phyloP scores from a whole-genome alignment of 192 early-diverging fungal species.

The Funneliformis mosseae region DNA sequence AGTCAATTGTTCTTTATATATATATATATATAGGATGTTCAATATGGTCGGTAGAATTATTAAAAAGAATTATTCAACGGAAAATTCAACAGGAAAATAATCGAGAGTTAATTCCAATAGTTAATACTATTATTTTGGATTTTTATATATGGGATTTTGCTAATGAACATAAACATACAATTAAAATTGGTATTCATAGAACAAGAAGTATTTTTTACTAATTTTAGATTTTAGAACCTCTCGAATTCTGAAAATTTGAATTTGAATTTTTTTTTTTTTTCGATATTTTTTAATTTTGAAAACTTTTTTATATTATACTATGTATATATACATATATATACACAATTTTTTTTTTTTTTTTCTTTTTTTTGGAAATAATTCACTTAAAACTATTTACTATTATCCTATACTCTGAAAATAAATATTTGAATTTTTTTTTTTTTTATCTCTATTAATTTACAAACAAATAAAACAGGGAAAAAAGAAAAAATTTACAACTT shows the following conservation, averaged over 20 bases:
- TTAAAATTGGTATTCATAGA: conserved; percentile 66
- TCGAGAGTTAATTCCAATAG: conserved; percentile 32
- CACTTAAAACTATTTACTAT: not conserved
- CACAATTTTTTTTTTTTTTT: no score
- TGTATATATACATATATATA: no score
- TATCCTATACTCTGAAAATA: not conserved
- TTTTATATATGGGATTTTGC: conserved; percentile 90
- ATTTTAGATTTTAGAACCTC: not conserved
- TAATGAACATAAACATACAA: conserved; percentile 59
- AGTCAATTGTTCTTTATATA: not conserved
- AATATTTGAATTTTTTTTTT: not conserved
- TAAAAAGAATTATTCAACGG: conserved; percentile 47
- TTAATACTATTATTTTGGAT: conserved; percentile 84
- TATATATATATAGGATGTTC: conserved; percentile 51
- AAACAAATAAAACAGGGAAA: not conserved
- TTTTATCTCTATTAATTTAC: not conserved
- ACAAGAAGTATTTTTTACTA: conserved; percentile 68
- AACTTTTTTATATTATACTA: no score
- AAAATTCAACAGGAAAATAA: conserved; percentile 1
- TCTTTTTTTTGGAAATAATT: not conserved
- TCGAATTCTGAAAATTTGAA: no score
- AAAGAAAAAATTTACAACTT: not conserved
- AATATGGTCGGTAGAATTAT: conserved; percentile 78
- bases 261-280: no score
- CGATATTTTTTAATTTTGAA: no score